Percentiles rank a stretch among this genome's conserved stretches.
Evolutionary conservation across 305 asterid species (phyloP).

Genomic region (Fraxinus sp.): DNA sequence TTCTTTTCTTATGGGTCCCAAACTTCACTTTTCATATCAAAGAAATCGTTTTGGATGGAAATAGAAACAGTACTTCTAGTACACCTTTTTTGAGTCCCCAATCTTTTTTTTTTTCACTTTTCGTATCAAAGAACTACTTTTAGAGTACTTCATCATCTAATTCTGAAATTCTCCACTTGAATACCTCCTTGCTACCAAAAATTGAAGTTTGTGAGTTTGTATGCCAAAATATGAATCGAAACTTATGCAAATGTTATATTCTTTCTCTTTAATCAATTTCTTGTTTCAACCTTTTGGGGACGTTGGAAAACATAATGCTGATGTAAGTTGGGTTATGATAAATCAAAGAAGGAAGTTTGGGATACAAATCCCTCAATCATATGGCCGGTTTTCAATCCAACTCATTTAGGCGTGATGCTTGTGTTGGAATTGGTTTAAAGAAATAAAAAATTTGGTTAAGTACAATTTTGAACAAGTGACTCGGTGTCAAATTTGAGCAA

Average conservation of each 20-base stretch:
- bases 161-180: not conserved
- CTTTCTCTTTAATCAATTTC: not conserved
- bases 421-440: too few relatives aligned
- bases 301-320: not conserved
- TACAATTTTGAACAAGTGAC: too few relatives aligned
- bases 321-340: too few relatives aligned
- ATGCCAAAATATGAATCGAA: not conserved
- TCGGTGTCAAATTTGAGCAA: too few relatives aligned
- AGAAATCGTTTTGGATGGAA: not conserved
- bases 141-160: not conserved
- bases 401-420: too few relatives aligned
- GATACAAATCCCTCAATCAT: too few relatives aligned
- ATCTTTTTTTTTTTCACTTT: not conserved
- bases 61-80: not conserved
- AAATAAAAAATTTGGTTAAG: too few relatives aligned
- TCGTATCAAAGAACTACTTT: not conserved
- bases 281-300: not conserved
- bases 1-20: not conserved
- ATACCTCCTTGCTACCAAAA: not conserved
- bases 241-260: not conserved
- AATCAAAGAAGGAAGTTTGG: too few relatives aligned
- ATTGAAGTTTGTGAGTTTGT: not conserved
- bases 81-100: not conserved
- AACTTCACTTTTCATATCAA: not conserved
- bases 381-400: too few relatives aligned